Evolutionary conservation across 768 basidiomycete species (phyloP).

Genomic region (Kwoniella pini): DNA sequence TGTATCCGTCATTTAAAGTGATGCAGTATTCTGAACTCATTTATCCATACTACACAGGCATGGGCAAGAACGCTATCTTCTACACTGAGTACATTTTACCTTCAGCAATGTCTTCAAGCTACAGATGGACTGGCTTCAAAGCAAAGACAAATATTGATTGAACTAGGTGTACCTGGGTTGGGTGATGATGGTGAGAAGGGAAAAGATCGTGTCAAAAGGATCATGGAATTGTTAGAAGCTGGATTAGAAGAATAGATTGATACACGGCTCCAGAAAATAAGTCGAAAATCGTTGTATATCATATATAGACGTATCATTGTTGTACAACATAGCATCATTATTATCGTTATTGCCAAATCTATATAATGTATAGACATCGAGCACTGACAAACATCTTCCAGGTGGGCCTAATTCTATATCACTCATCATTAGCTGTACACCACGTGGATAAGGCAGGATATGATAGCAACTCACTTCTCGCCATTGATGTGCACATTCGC

Average conservation of each 20-base stretch:
- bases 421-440: background rate
- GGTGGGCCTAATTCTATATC: background rate
- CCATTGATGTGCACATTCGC: conserved; percentile 52
- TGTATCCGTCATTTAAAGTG: no score
- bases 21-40: no score
- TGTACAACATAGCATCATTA: conserved; percentile 27
- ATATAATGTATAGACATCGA: background rate
- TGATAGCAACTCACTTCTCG: conserved; percentile 51
- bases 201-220: conserved; percentile 31
- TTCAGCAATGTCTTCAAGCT: conserved; percentile 26
- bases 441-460: background rate
- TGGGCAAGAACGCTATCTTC: conserved; percentile 24
- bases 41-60: conserved; percentile 16
- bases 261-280: no score
- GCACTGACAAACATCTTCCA: background rate
- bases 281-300: background rate
- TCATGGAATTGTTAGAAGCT: conserved; percentile 45
- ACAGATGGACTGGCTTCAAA: conserved; percentile 36
- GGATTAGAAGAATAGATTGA: conserved; percentile 41
- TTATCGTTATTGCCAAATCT: background rate
- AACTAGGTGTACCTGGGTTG: conserved; percentile 44
- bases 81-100: conserved; percentile 29
- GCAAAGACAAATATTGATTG: conserved; percentile 30
- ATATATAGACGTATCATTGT: background rate
- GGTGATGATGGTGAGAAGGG: conserved; percentile 22